These are phyloP conservation scores for Glebionis coronaria DNA, from an alignment of 129 eudicot species.

Conservation along the genomic window DNA sequence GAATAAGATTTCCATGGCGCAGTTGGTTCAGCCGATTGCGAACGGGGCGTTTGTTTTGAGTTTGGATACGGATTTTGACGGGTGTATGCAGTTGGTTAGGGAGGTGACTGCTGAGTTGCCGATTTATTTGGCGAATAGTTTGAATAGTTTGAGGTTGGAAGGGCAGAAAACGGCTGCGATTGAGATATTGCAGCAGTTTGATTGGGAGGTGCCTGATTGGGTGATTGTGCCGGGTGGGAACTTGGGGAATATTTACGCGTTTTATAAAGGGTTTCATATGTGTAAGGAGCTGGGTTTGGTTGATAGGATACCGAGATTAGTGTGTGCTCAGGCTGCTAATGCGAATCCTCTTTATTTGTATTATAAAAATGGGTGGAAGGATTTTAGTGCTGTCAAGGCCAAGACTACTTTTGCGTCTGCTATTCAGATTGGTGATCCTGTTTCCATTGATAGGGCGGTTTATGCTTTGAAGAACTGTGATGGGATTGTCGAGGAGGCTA, in stretches of 20 bases:
- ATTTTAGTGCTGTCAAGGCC: constrained; percentile 21
- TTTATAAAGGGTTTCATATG: constrained; percentile 28
- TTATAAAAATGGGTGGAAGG: constrained; percentile 12
- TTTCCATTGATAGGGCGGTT: constrained; percentile 29
- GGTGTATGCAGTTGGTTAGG: constrained; percentile 25
- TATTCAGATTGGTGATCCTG: constrained; percentile 33
- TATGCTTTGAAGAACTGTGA: constrained; percentile 15
- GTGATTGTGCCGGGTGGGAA: constrained; percentile 33
- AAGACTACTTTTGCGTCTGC: constrained; percentile 25
- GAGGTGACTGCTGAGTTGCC: constrained; percentile 26
- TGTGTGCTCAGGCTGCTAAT: constrained; percentile 32
- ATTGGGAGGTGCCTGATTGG: constrained; percentile 33
- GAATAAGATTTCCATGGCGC: constrained; percentile 24
- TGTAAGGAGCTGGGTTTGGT: constrained; percentile 24
- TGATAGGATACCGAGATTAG: constrained; percentile 20
- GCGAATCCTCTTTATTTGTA: constrained; percentile 28
- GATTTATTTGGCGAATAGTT: constrained; percentile 25
- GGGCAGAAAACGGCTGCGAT: constrained; percentile 35
- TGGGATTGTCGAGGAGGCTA: constrained; percentile 30
- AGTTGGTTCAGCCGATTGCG: constrained; percentile 27
- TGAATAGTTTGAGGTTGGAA: constrained; percentile 26
- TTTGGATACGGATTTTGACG: constrained; percentile 29
- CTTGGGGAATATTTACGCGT: constrained; percentile 28
- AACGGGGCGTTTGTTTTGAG: constrained; percentile 29
- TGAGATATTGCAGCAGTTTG: constrained; percentile 30